Base-by-base conservation (phyloP, 164 flowering plant genomes). In the Tetracentron sinense region DNA sequence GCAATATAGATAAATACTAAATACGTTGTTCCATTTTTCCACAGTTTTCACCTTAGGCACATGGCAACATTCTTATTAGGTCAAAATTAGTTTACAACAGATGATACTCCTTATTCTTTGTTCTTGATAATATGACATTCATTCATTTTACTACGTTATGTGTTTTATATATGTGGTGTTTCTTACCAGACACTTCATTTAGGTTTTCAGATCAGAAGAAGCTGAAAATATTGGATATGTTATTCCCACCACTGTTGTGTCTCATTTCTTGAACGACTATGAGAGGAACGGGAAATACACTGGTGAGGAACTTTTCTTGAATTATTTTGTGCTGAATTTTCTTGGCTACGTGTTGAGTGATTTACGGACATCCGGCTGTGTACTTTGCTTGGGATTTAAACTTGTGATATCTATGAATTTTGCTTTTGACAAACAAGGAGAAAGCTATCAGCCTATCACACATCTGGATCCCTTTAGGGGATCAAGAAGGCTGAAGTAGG, bases 181-280 rank as follows among this genome's bases (percentile, higher is more conserved):
- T 75, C 68, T 81, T 56, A 79, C 52, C n/a, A 53, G 64, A 65
- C 30, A 50, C 58, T 71, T 68, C 67, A 44, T 78, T 72, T 85
- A 94, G 99, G 97, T 85, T 58, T 82, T 69, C 90, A 88, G 96
- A 78, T 91, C 97, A 72, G 97, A 91, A 44, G 99, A 94, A 26
- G 88, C 81, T 54, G 97, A 94, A 74, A 94, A 94, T 79, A 94
- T 94, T 72, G 99, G 99, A 65, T 94, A 91, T 74, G 99, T 94
- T 19, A 91, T 94, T 63, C 99, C 99, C 58, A 89, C 99, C 3
- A 86, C 96, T 31, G 97, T 94, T 33, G 96, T 94, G 27, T 89
- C 96, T 72, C 97, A 95, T 78, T 95, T 95, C 76, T 72, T 95
- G 77, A 67, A 81, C 51, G 99, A 95, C 79, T 95, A 86, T 70